Base-by-base conservation (phyloP, 1,284 basidiomycete species). In the Taiwanofungus camphoratus region DNA sequence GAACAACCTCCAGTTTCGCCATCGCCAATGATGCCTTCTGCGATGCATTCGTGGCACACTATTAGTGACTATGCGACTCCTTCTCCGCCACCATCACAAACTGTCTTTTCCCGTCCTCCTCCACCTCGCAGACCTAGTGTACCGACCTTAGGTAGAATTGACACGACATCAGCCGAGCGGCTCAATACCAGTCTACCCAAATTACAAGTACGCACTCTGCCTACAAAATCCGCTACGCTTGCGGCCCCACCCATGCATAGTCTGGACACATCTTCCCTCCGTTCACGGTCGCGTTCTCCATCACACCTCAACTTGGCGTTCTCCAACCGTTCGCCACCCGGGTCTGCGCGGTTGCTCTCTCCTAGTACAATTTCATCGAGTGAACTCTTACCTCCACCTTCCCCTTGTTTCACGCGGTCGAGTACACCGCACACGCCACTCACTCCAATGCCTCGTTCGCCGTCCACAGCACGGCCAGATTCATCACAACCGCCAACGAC, bases 61-160 rank as follows among this genome's bases (percentile, higher is more conserved):
- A 53, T 60, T 29, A 75, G 81, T 49, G 55, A 58, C 32, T 57
- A 52, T n/a, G 42, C 69, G 1, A 67, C 75, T 4, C 74, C 78
- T 2, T 85, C 81, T 0, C 81, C 82, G 2, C 77, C 82, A 0
- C 81, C 83, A 1, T 81, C 80, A 3, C 76, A 77, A 24, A 65
- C 77, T 26, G 60, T 64, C 8, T 83, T 84, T 65, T 68, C 72
- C 44, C 70, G 71, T 5, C 74, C 74, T 3, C 64, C 70, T 8
- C 76, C 73, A 8, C 71, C 70, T 22, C 67, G 77, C 15, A 69
- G 79, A 41, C 77, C 80, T 2, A 83, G 79, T 48, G 73, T 70
- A 4, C 79, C 83, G 3, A 76, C 76, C 47, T 68, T 87, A 21
- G 68, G 77, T 19, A 66, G 67, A 23, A 60, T 83, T 18, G 77